Conservation (phyloP, 805 yeast species). For the Yamadazyma philogaea region DNA sequence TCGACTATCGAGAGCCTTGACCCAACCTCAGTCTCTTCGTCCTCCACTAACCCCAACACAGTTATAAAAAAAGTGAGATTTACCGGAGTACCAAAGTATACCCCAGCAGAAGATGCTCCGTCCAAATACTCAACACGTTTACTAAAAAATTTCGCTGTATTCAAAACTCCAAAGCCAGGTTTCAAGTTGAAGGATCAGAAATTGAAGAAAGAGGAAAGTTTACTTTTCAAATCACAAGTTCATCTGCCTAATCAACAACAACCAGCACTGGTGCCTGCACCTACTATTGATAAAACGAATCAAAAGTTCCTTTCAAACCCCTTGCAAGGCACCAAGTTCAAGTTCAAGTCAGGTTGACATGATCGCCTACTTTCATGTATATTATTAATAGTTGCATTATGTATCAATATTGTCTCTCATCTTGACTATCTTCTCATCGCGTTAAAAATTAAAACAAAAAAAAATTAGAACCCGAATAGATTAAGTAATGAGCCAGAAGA, state of each 20-base stretch:
- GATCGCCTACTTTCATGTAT: conserved; percentile 1
- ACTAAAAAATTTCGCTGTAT: conserved; percentile 38
- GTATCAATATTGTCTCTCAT: conserved; percentile 1
- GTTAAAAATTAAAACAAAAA: conserved; percentile 4
- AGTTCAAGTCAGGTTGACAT: conserved; percentile 19
- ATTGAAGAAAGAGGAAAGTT: conserved; percentile 40
- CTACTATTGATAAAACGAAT: background rate
- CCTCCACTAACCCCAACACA: background rate
- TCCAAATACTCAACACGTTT: conserved; percentile 36
- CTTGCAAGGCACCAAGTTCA: conserved; percentile 16
- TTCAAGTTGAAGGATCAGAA: conserved; percentile 35
- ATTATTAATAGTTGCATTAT: conserved; percentile 1
- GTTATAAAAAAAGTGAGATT: conserved; percentile 47
- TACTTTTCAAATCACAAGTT: conserved; percentile 23
- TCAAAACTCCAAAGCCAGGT: conserved; percentile 21
- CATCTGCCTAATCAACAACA: background rate
- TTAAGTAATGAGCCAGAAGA: conserved; percentile 1
- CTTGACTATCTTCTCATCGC: conserved; percentile 6
- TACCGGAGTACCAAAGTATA: conserved; percentile 49
- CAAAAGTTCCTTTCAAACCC: conserved; percentile 4
- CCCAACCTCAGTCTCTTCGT: background rate
- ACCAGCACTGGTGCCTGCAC: background rate
- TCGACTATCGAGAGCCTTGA: background rate
- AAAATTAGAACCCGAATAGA: background rate
- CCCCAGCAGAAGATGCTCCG: conserved; percentile 56